Evolutionary conservation across 2,329 filamentous ascomycete genomes (phyloP), one percentile per base, ranked within the genome.

Genomic region (Penicillium sp.): DNA sequence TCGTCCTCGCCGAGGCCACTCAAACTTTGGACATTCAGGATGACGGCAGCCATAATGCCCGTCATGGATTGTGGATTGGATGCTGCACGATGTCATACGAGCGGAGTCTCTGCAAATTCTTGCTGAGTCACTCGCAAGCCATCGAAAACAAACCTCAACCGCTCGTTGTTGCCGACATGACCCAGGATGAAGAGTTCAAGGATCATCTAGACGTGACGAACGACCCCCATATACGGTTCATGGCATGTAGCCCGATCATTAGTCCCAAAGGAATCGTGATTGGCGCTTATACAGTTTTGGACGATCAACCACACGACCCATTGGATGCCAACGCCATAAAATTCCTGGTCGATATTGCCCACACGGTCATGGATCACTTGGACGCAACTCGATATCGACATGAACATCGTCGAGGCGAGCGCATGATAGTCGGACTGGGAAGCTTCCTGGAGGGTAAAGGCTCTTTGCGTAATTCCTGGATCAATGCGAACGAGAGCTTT

Each of bases 211-310:
- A 71, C 47, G 70, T 75, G 6, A 53, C 49, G 1, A 56, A 54
- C 6, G 53, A 55, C 20, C 68, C 69, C 1, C 60, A 69, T 26
- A 53, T 73, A 15, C 67, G 69, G 29, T 83, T 83, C 62, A 80
- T 83, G 54, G 79, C 80, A 7, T 79, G 77, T 9, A 82, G 85
- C 1, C 85, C 85, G 1, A 83, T 88, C 46, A 74, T 79, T 31
- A 82, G 81, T 4, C 78, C 77, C 1, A 78, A 77, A 48, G 78
- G 81, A 27, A 77, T 79, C 50, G 73, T 77, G 35, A 85, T 88
- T 53, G 85, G 85, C 14, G 77, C 77, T 4, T 85, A 83, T 58
- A 79, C 80, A 44, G 78, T 87, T 2, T 73, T 83, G 0, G 84
- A 86, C 57, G 78, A 84, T 49, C 74, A 75, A 27, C 78, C 81